These are phyloP conservation scores for Pseudogymnoascus sp. DNA, from an alignment of 2,329 filamentous ascomycete species.

Conservation along the genomic window DNA sequence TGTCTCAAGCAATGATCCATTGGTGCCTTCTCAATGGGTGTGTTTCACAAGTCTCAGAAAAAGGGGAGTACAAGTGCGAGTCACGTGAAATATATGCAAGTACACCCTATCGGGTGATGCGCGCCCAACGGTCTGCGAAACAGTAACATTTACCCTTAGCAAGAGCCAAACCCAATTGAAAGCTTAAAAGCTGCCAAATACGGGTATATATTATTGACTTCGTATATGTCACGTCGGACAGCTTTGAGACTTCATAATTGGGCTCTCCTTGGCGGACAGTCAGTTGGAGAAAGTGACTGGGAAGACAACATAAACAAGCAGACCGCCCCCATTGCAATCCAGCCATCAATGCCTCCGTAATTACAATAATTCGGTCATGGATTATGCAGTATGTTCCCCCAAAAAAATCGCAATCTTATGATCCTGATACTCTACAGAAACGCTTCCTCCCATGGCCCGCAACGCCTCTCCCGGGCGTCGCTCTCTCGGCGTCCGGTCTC, in stretches of 20 bases:
- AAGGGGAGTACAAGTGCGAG: background rate
- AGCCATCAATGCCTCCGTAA: background rate
- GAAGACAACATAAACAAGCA: background rate
- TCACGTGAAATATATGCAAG: background rate
- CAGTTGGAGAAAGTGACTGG: background rate
- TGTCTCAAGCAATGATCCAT: background rate
- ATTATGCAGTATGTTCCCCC: background rate
- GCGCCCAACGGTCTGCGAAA: background rate
- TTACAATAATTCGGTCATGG: background rate
- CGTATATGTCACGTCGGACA: background rate
- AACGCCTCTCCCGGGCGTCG: slow-evolving; percentile 38
- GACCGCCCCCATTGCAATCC: background rate
- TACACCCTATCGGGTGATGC: background rate
- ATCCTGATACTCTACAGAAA: background rate
- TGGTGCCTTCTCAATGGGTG: background rate
- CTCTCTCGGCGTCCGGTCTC: slow-evolving; percentile 45
- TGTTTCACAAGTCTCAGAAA: slow-evolving; percentile 8
- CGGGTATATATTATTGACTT: background rate
- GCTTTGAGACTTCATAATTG: slow-evolving; percentile 1
- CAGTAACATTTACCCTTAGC: background rate
- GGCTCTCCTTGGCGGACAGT: background rate
- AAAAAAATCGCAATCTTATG: background rate
- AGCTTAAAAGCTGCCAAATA: background rate
- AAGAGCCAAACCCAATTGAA: background rate
- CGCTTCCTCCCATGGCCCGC: slow-evolving; percentile 30